Evolutionary conservation across 495 filamentous ascomycete genomes (phyloP), one percentile per base, ranked within the genome.

Genomic region (Hyphodiscus hymeniophilus): DNA sequence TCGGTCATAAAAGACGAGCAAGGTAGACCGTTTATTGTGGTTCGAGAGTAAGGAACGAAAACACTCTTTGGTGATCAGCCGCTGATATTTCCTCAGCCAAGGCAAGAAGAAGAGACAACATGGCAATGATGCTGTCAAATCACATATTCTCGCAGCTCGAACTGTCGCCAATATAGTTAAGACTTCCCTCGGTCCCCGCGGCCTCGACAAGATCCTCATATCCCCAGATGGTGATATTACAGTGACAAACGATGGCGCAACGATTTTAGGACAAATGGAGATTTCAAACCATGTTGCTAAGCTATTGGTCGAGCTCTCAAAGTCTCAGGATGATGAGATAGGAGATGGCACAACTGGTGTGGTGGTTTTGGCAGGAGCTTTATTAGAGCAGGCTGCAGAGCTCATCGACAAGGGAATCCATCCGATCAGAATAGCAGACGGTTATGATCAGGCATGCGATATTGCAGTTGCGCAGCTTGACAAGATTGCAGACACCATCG

Each of bases 321-420:
- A 95, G 67, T 96, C 91, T 15, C 92, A 99, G 61, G 92, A 99
- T 60, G 91, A 97, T 56, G 92, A 99, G 68, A 99, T 99, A 54
- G 92, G 92, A 58, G 92, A 99, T 67, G 92, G 92, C 45, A 99
- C 92, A 50, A 99, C 92, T 0, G 92, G 92, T 66, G 92, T 99
- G 13, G 92, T 99, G 45, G 94, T 99, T 43, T 72, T 99, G 50
- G 92, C 92, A 17, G 91, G 92, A 50, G 89, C 92, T 48, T 79
- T 99, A 56, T 70, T 99, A 45, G 92, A 99, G 66, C 90, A 95
- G 67, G 92, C 92, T n/a, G 88, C 90, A 42, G 92, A 96, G 57
- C 76, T 99, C 52, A 97, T 99, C 63, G 92, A 99, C 74, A 99
- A 99, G 73, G 92, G 92, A 53, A 97, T 99, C 57, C 92, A 99